phyloP scores from a whole-genome alignment of 345 rosid species.

The Lumnitzera racemosa region DNA sequence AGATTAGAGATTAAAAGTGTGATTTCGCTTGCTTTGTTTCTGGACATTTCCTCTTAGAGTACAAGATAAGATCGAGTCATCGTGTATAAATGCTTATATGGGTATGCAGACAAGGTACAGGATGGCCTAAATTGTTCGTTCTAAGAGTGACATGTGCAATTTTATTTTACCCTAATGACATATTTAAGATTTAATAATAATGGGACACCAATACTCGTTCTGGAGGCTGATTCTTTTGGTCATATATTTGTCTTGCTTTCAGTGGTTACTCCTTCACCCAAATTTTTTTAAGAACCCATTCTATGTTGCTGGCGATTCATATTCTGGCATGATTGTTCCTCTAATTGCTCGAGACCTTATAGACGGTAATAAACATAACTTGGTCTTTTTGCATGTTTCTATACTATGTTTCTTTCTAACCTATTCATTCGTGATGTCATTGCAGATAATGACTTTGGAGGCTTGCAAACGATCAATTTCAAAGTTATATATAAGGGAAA shows the following conservation, averaged over 20 bases:
- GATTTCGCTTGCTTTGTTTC: too few relatives aligned
- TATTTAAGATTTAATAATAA: too few relatives aligned
- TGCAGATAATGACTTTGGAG: slow-evolving; percentile 13
- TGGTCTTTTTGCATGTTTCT: not conserved
- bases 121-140: too few relatives aligned
- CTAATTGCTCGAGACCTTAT: slow-evolving; percentile 17
- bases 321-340: slow-evolving; percentile 31
- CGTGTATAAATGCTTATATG: too few relatives aligned
- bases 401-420: not conserved
- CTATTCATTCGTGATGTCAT: slow-evolving; percentile 3
- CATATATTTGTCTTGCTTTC: not conserved
- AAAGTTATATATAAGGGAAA: slow-evolving; percentile 13
- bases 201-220: too few relatives aligned
- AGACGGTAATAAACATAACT: slow-evolving; percentile 10
- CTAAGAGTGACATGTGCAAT: too few relatives aligned
- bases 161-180: too few relatives aligned
- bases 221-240: not conserved
- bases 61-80: too few relatives aligned
- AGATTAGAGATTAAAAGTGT: too few relatives aligned
- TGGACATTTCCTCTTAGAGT: too few relatives aligned
- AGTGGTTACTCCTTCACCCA: slow-evolving; percentile 28
- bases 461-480: slow-evolving; percentile 24
- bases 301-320: slow-evolving; percentile 30
- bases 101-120: too few relatives aligned
- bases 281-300: slow-evolving; percentile 14